Evolutionary conservation across 1,284 basidiomycete genomes (phyloP).

Genomic region (Chalciporus sp.): DNA sequence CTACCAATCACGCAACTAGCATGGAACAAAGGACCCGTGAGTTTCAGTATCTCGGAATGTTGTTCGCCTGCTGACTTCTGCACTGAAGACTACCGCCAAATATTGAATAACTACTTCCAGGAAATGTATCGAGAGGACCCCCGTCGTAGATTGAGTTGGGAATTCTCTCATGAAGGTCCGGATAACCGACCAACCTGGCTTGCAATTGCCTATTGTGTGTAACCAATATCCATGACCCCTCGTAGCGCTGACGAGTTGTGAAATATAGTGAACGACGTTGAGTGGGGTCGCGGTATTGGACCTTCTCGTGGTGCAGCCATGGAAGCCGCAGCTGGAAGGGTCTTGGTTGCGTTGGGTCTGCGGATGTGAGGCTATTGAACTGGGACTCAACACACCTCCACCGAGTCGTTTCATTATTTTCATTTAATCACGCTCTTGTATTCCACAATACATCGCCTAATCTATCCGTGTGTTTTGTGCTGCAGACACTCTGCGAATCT

Average conservation of each 20-base stretch:
- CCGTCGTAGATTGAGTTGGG: constrained; percentile 23
- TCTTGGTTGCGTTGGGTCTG: constrained; percentile 18
- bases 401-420: neutral
- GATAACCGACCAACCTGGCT: constrained; percentile 30
- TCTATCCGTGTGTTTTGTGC: too few species aligned
- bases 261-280: constrained; percentile 25
- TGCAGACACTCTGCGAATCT: neutral
- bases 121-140: constrained; percentile 17
- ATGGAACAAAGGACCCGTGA: constrained; percentile 22
- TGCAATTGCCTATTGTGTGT: constrained; percentile 29
- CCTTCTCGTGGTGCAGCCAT: constrained; percentile 22
- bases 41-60: constrained; percentile 1
- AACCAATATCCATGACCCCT: neutral
- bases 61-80: constrained; percentile 5
- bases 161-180: constrained; percentile 20
- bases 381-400: neutral
- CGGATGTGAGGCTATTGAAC: neutral
- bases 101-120: constrained; percentile 29
- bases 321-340: constrained; percentile 26
- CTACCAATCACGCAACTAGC: neutral
- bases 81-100: constrained; percentile 25
- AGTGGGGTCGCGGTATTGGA: constrained; percentile 32
- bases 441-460: neutral
- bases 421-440: neutral
- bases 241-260: neutral